phyloP scores from a whole-genome alignment of 495 filamentous ascomycete genomes.

The Xylaria acuta region DNA sequence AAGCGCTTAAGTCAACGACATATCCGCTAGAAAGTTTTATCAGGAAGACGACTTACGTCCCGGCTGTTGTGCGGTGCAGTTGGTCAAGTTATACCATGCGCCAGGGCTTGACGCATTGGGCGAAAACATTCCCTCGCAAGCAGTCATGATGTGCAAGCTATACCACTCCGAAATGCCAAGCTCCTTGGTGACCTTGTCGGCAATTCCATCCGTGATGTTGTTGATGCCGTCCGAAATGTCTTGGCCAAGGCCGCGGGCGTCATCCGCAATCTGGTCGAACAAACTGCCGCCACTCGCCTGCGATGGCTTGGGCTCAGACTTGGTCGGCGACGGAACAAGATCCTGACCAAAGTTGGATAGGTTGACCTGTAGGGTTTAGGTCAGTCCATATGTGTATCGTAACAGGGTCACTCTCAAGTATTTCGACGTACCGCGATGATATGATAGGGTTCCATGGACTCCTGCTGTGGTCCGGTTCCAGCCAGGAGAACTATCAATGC shows the following conservation, averaged over 20 bases:
- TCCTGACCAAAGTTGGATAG: conserved; percentile 65
- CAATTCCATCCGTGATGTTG: conserved; percentile 46
- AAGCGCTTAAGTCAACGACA: neutral
- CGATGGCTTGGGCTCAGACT: conserved; percentile 35
- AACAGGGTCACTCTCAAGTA: neutral
- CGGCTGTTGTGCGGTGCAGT: conserved; percentile 66
- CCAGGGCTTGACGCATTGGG: conserved; percentile 57
- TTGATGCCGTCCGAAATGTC: conserved; percentile 48
- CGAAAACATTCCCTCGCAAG: conserved; percentile 68
- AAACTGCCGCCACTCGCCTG: conserved; percentile 23
- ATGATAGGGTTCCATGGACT: conserved; percentile 62
- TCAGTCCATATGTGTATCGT: conserved; percentile 12
- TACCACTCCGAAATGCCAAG: conserved; percentile 76
- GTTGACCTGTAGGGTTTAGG: conserved; percentile 58
- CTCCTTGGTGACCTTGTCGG: conserved; percentile 52
- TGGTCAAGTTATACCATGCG: conserved; percentile 59
- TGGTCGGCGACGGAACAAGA: conserved; percentile 44
- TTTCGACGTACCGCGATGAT: conserved; percentile 65
- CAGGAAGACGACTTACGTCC: conserved; percentile 51
- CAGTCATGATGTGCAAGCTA: conserved; percentile 70
- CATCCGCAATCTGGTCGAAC: conserved; percentile 33
- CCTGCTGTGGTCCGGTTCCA: conserved; percentile 59
- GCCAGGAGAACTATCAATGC: conserved; percentile 74
- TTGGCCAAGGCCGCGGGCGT: conserved; percentile 35
- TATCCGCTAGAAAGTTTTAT: neutral